Base-by-base conservation (phyloP, 2,329 filamentous ascomycete species). In the Calonectria honghensis region DNA sequence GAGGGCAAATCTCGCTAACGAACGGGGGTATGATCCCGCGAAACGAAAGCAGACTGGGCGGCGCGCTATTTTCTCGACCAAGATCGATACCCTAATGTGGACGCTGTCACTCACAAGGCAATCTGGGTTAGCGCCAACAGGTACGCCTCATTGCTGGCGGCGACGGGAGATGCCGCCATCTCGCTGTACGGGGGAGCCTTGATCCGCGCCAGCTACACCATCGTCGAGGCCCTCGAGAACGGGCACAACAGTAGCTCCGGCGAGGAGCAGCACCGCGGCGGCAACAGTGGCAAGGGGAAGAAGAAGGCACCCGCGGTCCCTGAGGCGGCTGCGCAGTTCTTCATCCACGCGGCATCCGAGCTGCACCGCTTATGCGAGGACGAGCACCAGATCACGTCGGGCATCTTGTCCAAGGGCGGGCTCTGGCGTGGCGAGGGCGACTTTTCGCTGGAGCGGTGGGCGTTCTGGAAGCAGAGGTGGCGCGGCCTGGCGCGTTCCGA, bases 391-490 rank as follows among this genome's bases (percentile, higher is more conserved):
- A 18, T 16, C 4, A 24, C 18, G n/a, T 14, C 41, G 3, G 39
- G 32, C 0, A 70, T 57, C 6, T 37, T 70, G 45, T 32, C 68
- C 2, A 59, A 37, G 29, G 32, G 41, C 7, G 4, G 39, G 0
- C 67, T 73, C 32, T 66, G 67, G 73, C 61, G 57, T 5, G 59
- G 27, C 24, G 45, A 54, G 6, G 20, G 41, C 3, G 41, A 32
- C 11, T 14, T 10, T 20, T 66, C 50, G 3, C 14, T 27, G 3
- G 50, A 71, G 3, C 29, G 65, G 16, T 76, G 73, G 70, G 16
- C 7, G 35, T 51, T 45, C 41, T 76, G 73, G 72, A 68, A 32
- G 66, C 41, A 70, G 32, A 75, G 50, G 59, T 76, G 75, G 75
- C 29, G 50, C 2, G 32, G 1, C 3, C 52, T 75, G 35, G 54